Evolutionary conservation across 2,329 filamentous ascomycete species (phyloP), one percentile per base, ranked within the genome.

Genomic region (Penicillium expansum): DNA sequence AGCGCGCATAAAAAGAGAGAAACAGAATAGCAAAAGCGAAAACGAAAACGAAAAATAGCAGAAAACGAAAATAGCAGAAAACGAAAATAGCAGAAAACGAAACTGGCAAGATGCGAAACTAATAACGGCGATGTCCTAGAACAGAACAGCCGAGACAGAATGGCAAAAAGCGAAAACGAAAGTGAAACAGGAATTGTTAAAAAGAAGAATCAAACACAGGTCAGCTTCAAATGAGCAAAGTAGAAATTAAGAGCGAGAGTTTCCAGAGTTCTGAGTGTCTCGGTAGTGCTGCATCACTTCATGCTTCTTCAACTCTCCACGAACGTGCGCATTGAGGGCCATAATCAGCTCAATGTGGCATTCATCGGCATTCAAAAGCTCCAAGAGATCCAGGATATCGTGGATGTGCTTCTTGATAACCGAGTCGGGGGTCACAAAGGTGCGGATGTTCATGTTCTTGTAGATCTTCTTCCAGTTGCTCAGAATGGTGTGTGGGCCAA

Each of bases 391-490:
- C 30, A 48, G 14, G 44, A 35, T 48, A 48, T 48, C 44, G 44
- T 35, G 30, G 14, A 48, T 35, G 3, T 48, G 18, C 14, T 24
- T 48, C 20, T 48, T 48, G 30, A 48, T 8, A 5, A 48, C 44
- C 3, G 30, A 48, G 16, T 48, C 44, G 30, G 44, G 44, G 32
- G 44, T 5, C 18, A 48, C 44, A n/a, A 48, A 48, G 44, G 44
- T 48, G 14, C 44, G 44, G 44, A 48, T 48, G 5, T 5, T 35
- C 44, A 48, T 48, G 1, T 24, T 74, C 38, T 72, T 77, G 38
- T 75, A 73, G 18, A 81, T 70, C 4, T 69, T 68, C 56, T 77
- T 80, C 81, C 81, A 83, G 55, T 74, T 77, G 35, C 77, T 71
- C 49, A 83, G 69, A 50, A 79, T 2, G 9, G 9, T 35, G 20